A percentile compares a stretch with the other conserved stretches of the same genome.
Evolutionary conservation across 352 stramenopile species (phyloP).

Genomic region (Globisporangium megalacanthum): DNA sequence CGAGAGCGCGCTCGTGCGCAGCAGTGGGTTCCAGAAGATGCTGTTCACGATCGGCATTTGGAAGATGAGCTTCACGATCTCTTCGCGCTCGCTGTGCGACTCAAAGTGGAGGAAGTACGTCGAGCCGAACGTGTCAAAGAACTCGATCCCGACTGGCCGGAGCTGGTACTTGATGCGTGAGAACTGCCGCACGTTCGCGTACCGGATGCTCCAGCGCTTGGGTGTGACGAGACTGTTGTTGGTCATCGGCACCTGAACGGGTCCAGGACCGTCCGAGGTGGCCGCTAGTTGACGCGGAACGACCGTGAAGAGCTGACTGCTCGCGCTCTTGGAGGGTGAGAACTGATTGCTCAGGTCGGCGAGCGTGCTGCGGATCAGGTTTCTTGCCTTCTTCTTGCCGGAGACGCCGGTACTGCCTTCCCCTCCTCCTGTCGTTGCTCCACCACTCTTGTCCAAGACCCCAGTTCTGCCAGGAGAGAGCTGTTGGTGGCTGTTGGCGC

Average conservation of each 20-base stretch:
- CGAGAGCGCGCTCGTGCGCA: slow-evolving; percentile 53
- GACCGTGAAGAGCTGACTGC: slow-evolving; percentile 41
- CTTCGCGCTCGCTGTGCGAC: slow-evolving; percentile 41
- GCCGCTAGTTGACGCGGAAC: slow-evolving; percentile 8
- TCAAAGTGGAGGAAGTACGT: slow-evolving; percentile 77
- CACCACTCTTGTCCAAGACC: no score
- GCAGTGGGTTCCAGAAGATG: slow-evolving; percentile 70
- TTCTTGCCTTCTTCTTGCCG: slow-evolving; percentile 44
- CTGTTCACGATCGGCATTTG: slow-evolving; percentile 80
- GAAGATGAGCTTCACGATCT: slow-evolving; percentile 65
- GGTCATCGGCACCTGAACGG: neutral
- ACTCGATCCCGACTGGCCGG: slow-evolving; percentile 67
- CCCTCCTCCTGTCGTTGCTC: neutral
- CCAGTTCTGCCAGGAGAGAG: slow-evolving; percentile 17
- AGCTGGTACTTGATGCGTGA: slow-evolving; percentile 78
- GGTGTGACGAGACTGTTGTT: neutral
- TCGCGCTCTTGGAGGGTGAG: slow-evolving; percentile 25
- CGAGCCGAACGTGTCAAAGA: slow-evolving; percentile 60
- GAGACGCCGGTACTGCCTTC: neutral
- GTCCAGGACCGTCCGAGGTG: neutral
- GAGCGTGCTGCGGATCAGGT: slow-evolving; percentile 42
- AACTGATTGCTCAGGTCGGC: slow-evolving; percentile 47
- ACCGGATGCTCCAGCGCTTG: slow-evolving; percentile 62
- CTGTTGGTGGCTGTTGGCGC: neutral
- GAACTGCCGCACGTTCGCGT: slow-evolving; percentile 64